These are phyloP conservation scores for Quercus mongolica DNA, from an alignment of 306 rosid species.

Conservation along the genomic window DNA sequence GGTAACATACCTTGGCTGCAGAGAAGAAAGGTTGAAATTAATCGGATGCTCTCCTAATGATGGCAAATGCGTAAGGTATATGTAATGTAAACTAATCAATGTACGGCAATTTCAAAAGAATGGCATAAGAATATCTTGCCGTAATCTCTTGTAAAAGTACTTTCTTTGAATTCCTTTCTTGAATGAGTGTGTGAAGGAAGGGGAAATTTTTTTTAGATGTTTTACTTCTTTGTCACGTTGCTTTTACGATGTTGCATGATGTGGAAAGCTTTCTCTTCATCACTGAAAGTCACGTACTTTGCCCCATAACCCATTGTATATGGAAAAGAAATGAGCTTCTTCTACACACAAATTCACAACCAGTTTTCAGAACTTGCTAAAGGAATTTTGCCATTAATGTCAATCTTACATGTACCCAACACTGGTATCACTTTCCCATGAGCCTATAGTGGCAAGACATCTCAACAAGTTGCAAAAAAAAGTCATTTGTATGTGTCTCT, in stretches of 20 bases:
- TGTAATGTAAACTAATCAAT: neutral
- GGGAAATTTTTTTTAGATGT: conserved; percentile 15
- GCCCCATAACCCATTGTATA: no score
- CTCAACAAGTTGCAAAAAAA: no score
- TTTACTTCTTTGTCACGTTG: conserved; percentile 12
- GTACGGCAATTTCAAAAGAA: neutral
- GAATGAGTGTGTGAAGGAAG: conserved; percentile 33
- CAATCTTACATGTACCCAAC: no score
- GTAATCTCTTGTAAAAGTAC: neutral
- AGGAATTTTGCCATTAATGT: no score
- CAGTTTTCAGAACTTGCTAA: no score
- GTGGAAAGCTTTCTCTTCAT: neutral
- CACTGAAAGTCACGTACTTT: no score
- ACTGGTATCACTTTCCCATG: no score
- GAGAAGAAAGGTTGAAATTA: conserved; percentile 1
- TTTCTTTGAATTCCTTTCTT: conserved; percentile 52
- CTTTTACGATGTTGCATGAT: neutral
- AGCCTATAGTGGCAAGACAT: no score
- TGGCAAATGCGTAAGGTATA: neutral
- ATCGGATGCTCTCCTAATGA: neutral
- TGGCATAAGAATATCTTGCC: conserved; percentile 14
- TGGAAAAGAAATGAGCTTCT: no score
- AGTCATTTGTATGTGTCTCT: no score
- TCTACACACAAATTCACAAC: no score
- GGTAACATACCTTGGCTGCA: conserved; percentile 13